Conservation (phyloP, 2,329 filamentous ascomycete genomes). For the Paraphaeosphaeria minitans region DNA sequence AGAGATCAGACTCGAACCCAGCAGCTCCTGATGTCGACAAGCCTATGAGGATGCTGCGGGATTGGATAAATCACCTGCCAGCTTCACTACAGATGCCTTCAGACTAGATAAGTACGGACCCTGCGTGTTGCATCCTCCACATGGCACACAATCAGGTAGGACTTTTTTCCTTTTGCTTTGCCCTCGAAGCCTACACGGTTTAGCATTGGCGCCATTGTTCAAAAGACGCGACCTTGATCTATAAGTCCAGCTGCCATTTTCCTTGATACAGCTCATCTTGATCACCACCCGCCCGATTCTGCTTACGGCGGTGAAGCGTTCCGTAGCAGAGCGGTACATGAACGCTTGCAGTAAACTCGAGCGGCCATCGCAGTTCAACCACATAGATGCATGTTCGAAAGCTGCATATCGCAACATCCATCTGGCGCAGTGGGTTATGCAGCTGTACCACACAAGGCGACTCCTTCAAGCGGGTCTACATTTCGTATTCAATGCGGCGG, state of each 20-base stretch:
- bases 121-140: slow-evolving; percentile 29
- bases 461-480: slow-evolving; percentile 32
- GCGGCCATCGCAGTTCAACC: slow-evolving; percentile 15
- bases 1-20: slow-evolving; percentile 12
- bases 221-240: too few species aligned
- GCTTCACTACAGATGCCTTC: slow-evolving; percentile 17
- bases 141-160: slow-evolving; percentile 30
- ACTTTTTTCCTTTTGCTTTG: background rate
- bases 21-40: slow-evolving; percentile 21
- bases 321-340: slow-evolving; percentile 26
- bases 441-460: slow-evolving; percentile 17
- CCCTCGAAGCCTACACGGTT: background rate
- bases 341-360: slow-evolving; percentile 17
- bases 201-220: background rate
- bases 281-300: slow-evolving; percentile 32
- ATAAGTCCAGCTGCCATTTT: too few species aligned
- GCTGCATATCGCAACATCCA: slow-evolving; percentile 29
- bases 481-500: slow-evolving; percentile 35
- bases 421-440: slow-evolving; percentile 19
- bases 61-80: slow-evolving; percentile 28
- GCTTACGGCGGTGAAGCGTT: slow-evolving; percentile 30
- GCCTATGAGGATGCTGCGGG: slow-evolving; percentile 27
- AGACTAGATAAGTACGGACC: slow-evolving; percentile 17
- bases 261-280: slow-evolving; percentile 25
- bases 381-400: slow-evolving; percentile 23